Base-by-base conservation (phyloP, 257 asterid species). In the Mentha longifolia region DNA sequence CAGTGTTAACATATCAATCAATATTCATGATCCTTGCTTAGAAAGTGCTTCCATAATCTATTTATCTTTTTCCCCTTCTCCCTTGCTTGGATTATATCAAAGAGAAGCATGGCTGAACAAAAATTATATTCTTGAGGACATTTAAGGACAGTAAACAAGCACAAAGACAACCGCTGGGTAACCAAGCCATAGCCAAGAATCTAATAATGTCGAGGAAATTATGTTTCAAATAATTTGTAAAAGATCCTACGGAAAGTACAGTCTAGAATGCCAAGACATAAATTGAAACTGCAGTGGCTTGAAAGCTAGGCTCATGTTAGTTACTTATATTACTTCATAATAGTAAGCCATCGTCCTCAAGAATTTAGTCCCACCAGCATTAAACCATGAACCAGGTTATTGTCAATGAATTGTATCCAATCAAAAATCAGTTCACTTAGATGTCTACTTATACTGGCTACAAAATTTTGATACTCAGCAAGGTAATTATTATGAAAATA, bases 1-100 rank as follows among this genome's bases (percentile, higher is more conserved):
- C 63, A 45, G 43, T 37, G 28, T 56, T 30, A 37, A 66, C 35
- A 12, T 43, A 20, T 61, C 59, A 51, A 79, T 65, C 51, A 15
- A 60, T 56, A 54, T 60, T 59, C 37, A 63, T 35, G 51, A 52
- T 37, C 63, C 15, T 15, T 42, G n/a, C n/a, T 35, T 3, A 50
- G 25, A 63, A n/a, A 39, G 15, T 41, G 19, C 61, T 28, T 31
- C 14, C 46, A 13, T 67, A 54, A 52, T 19, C 31, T 17, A 3
- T 47, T 22, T 52, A 12, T 46, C 14, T n/a, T 42, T 7, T 13
- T 47, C 15, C 20, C 58, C 25, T 12, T 43, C 28, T 65, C 7
- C 2, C 6, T 46, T 47, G 41, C 22, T n/a, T 10, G 74, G 54
- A 51, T 37, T 47, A 35, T 61, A 35, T 46, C 25, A 30, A 28